A percentile compares a stretch with the other conserved stretches of the same genome.
Evolutionary conservation across 495 filamentous ascomycete species (phyloP).

Genomic region (Delitschia confertaspora): DNA sequence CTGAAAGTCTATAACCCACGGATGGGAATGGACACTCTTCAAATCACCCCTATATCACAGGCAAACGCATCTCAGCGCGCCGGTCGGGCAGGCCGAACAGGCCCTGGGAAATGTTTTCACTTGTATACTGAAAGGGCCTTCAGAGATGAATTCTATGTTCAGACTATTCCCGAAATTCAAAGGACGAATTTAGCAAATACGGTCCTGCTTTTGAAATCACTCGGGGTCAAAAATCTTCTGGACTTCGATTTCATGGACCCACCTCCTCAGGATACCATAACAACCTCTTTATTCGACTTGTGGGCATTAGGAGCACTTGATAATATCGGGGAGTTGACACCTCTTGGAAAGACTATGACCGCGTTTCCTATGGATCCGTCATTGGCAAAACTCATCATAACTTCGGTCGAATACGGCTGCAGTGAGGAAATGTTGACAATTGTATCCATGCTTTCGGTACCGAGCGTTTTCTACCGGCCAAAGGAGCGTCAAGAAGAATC

Average conservation of each 20-base stretch:
- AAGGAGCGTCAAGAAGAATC: constrained; percentile 97
- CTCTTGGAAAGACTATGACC: constrained; percentile 85
- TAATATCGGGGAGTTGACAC: constrained; percentile 86
- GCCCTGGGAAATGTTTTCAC: constrained; percentile 90
- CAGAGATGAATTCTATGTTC: constrained; percentile 93
- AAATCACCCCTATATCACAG: constrained; percentile 96
- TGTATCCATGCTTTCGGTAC: constrained; percentile 95
- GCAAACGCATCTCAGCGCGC: constrained; percentile 92
- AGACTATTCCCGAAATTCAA: constrained; percentile 97
- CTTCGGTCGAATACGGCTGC: constrained; percentile 74
- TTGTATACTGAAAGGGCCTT: constrained; percentile 92
- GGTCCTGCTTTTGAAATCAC: constrained; percentile 83
- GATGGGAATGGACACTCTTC: constrained; percentile 98
- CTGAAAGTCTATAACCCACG: constrained; percentile 97
- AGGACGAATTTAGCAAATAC: constrained; percentile 93
- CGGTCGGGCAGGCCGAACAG: constrained; percentile 88
- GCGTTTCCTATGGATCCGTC: constrained; percentile 96
- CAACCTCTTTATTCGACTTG: constrained; percentile 92
- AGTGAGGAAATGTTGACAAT: constrained; percentile 98
- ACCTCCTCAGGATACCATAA: constrained; percentile 95
- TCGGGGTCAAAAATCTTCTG: constrained; percentile 87
- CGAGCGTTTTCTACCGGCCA: constrained; percentile 92
- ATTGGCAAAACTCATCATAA: constrained; percentile 89
- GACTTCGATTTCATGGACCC: constrained; percentile 99
- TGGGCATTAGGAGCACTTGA: constrained; percentile 94